Conservation (phyloP, 2,329 filamentous ascomycete species). For the Coniochaeta hoffmannii region DNA sequence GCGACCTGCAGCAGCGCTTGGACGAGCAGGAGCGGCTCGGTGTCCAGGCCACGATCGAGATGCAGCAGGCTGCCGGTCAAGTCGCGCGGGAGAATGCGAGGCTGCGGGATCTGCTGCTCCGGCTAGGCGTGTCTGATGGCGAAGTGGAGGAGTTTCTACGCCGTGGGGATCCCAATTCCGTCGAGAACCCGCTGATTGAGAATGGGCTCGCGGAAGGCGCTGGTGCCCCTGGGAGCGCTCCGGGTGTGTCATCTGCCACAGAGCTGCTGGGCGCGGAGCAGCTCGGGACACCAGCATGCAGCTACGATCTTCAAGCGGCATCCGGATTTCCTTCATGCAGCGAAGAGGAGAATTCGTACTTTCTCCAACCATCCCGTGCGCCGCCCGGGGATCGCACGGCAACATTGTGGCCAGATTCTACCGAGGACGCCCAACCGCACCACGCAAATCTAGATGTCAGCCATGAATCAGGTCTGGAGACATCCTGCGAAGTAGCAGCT, state of each 20-base stretch:
- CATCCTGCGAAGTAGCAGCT: slow-evolving; percentile 20
- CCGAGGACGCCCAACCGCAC: not conserved
- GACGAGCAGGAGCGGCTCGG: slow-evolving; percentile 38
- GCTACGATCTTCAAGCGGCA: not conserved
- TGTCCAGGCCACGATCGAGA: slow-evolving; percentile 40
- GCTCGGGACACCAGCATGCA: not conserved
- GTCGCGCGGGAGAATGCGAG: slow-evolving; percentile 41
- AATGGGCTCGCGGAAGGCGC: not conserved
- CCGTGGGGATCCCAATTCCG: not conserved
- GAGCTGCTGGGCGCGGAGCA: not conserved
- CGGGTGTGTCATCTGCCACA: not conserved
- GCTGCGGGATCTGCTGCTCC: slow-evolving; percentile 23
- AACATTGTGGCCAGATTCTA: not conserved
- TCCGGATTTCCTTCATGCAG: not conserved
- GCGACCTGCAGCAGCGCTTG: slow-evolving; percentile 38
- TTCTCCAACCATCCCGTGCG: not conserved
- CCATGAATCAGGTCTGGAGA: slow-evolving; percentile 7
- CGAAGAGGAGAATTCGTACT: not conserved
- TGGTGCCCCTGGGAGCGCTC: not conserved
- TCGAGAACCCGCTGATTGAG: not conserved
- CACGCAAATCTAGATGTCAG: not conserved
- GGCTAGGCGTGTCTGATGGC: not conserved
- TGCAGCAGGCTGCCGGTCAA: slow-evolving; percentile 44
- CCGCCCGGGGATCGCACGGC: not conserved
- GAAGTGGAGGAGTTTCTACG: not conserved